Conservation (phyloP, 129 eudicot genomes). For the Saposhnikovia divaricata region DNA sequence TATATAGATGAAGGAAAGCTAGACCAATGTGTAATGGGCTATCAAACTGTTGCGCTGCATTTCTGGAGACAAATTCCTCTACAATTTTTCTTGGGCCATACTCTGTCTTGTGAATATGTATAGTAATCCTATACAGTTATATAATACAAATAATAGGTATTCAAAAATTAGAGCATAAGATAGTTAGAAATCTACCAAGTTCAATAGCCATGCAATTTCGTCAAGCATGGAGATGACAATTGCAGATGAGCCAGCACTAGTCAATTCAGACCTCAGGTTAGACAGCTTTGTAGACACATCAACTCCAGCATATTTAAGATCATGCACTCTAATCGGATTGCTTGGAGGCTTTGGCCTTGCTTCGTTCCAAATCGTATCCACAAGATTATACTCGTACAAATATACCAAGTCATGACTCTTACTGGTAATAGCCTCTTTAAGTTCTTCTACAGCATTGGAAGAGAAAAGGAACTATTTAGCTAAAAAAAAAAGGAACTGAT, state of each 20-base stretch:
- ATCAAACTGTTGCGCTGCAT: not conserved
- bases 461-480: constrained; percentile 72
- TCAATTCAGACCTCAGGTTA: constrained; percentile 67
- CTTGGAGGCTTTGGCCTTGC: constrained; percentile 82
- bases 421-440: constrained; percentile 57
- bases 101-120: not conserved
- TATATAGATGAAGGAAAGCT: not conserved
- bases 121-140: not conserved
- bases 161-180: not conserved
- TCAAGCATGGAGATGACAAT: constrained; percentile 88
- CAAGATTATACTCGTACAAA: constrained; percentile 68
- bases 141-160: not conserved
- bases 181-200: constrained; percentile 52
- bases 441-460: constrained; percentile 77
- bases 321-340: constrained; percentile 67
- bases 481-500: constrained; percentile 65
- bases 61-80: not conserved
- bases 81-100: not conserved
- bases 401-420: constrained; percentile 78
- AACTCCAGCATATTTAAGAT: constrained; percentile 79
- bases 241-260: constrained; percentile 57
- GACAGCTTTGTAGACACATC: constrained; percentile 71
- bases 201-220: constrained; percentile 91
- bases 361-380: constrained; percentile 91
- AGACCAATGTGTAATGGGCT: not conserved